These are phyloP conservation scores for Protea cynaroides DNA, from an alignment of 164 flowering plant species.

Conservation along the genomic window DNA sequence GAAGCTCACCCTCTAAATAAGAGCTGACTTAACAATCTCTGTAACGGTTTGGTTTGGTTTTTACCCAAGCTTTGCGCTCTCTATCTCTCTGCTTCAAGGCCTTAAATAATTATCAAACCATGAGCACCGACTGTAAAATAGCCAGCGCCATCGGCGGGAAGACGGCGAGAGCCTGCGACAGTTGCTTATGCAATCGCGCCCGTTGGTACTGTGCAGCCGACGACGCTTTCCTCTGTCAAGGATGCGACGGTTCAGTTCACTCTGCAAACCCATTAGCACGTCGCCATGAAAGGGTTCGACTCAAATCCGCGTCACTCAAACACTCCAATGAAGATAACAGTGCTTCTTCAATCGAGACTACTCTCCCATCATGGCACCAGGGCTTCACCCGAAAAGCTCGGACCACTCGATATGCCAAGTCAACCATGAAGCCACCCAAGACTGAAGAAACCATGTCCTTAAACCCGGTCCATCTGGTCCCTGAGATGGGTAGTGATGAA, in stretches of 20 bases:
- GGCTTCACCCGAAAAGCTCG: constrained; percentile 72
- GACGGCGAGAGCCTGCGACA: constrained; percentile 77
- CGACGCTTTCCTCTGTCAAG: constrained; percentile 84
- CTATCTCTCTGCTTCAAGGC: background rate
- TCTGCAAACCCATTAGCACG: constrained; percentile 75
- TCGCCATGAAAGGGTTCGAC: constrained; percentile 71
- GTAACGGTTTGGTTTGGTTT: background rate
- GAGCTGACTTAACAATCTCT: background rate
- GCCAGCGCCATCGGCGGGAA: constrained; percentile 73
- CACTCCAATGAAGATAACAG: background rate
- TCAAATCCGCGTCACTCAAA: constrained; percentile 47
- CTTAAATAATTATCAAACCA: background rate
- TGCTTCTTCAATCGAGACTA: constrained; percentile 1
- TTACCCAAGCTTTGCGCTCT: background rate
- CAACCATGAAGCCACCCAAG: constrained; percentile 4
- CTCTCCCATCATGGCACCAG: constrained; percentile 57
- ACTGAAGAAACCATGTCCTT: constrained; percentile 8
- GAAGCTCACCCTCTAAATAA: constrained; percentile 8
- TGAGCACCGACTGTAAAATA: constrained; percentile 31
- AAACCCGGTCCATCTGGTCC: constrained; percentile 44
- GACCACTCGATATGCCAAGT: constrained; percentile 48
- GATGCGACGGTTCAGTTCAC: constrained; percentile 72
- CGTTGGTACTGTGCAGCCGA: constrained; percentile 92
- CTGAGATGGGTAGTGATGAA: constrained; percentile 48
- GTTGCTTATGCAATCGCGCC: constrained; percentile 60